Base-by-base conservation (phyloP, 169 alveolate genomes). In the Babesia bovis region DNA sequence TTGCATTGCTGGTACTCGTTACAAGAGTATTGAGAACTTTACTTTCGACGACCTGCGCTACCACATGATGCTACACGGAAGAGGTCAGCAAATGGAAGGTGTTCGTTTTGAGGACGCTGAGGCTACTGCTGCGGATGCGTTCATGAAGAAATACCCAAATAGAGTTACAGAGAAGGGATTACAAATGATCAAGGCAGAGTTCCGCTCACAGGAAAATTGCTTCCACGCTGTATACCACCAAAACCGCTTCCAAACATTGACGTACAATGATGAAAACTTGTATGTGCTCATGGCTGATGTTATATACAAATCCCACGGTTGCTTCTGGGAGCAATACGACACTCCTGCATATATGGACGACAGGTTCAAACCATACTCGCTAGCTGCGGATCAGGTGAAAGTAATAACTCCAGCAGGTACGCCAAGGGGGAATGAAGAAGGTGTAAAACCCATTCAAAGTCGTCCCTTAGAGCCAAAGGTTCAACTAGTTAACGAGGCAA, bases 311-410 rank as follows among this genome's bases (percentile, higher is more conserved):
- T 41, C 41, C 4, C 78, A 71, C 47, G 50, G 59, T 12, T 81
- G 88, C 60, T 32, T 81, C 19, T 81, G 88, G 88, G 88, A 81
- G 55, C 45, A 58, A 66, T 53, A 70, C 21, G 88, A 69, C 28
- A 66, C 25, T 25, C 38, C 66, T 5, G 72, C 13, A 38, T 81
- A 42, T 35, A 17, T 65, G 44, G 85, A 81, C 67, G 79, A 81
- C 30, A 28, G 65, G 17, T 81, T 81, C 49, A 50, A 71, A 13
- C 83, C 70, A 10, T 81, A 72, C 55, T 0, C 28, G 15, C 13
- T 59, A 4, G 69, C 36, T 0, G 56, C 52, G 6, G 23, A 47
- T 23, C 45, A 59, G 36, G 49, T 59, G 4, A 56, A 56, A 10
- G 33, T 32, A 19, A 10, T 35, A 4, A 56, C 66, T 0, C 66